These are phyloP conservation scores for Naumovozyma castellii DNA, from an alignment of 805 yeast species.

Conservation along the genomic window DNA sequence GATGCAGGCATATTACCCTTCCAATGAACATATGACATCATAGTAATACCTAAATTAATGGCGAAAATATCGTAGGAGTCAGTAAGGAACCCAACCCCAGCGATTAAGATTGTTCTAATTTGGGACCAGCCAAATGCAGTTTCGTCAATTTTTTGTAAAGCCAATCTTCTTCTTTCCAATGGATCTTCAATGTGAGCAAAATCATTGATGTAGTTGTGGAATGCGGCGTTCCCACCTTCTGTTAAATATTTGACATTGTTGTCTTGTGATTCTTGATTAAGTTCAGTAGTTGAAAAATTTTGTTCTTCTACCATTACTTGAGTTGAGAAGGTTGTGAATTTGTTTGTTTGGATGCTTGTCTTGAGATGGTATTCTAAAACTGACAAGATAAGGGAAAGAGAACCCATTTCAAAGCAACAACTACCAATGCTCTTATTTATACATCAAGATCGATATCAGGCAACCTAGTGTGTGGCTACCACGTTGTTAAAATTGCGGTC, in stretches of 20 bases:
- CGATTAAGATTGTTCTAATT: conserved; percentile 70
- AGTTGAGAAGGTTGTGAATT: not conserved
- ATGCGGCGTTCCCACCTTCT: conserved; percentile 75
- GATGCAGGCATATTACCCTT: conserved; percentile 52
- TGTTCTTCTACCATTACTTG: not conserved
- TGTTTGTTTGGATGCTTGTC: not conserved
- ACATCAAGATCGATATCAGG: too few species aligned
- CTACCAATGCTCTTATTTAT: too few species aligned
- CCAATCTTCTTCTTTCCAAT: conserved; percentile 74
- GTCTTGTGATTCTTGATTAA: not conserved
- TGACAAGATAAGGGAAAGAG: too few species aligned
- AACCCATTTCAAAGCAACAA: too few species aligned
- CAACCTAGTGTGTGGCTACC: conserved; percentile 44
- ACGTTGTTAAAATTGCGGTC: conserved; percentile 52
- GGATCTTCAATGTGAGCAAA: conserved; percentile 80
- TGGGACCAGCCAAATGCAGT: conserved; percentile 78
- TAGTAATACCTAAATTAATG: conserved; percentile 70
- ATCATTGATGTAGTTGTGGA: conserved; percentile 73
- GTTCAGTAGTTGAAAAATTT: not conserved
- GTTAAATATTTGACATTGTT: conserved; percentile 27
- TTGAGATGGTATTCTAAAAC: not conserved
- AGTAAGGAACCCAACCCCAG: conserved; percentile 90
- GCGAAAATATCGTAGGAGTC: conserved; percentile 92
- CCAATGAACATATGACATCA: conserved; percentile 76
- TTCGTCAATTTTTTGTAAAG: conserved; percentile 73